These are phyloP conservation scores for Phytopythium helicoides DNA, from an alignment of 352 stramenopile genomes.

Conservation along the genomic window DNA sequence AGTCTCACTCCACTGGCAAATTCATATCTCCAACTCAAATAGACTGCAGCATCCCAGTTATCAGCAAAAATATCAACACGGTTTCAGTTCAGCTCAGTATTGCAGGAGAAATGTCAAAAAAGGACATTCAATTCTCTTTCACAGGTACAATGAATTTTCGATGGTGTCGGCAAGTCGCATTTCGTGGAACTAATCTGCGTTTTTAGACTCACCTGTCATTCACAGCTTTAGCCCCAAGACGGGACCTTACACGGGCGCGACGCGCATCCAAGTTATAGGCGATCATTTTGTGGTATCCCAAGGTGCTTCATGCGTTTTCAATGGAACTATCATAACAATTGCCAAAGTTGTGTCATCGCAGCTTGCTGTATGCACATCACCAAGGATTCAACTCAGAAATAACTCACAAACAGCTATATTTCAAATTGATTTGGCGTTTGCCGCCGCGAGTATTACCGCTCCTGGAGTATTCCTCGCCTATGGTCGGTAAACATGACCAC, in stretches of 20 bases:
- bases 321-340: constrained; percentile 23
- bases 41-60: constrained; percentile 18
- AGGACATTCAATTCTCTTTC: constrained; percentile 35
- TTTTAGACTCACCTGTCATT: constrained; percentile 39
- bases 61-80: neutral
- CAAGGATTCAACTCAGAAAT: constrained; percentile 9
- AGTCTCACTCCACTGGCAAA: constrained; percentile 7
- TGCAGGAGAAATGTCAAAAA: constrained; percentile 54
- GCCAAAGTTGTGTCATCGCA: constrained; percentile 20
- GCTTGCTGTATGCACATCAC: constrained; percentile 29
- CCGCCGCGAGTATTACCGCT: constrained; percentile 14
- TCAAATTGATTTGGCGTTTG: constrained; percentile 25
- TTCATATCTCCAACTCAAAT: constrained; percentile 26
- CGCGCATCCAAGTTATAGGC: constrained; percentile 25
- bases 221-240: constrained; percentile 19
- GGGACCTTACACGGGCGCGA: constrained; percentile 16
- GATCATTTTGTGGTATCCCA: constrained; percentile 29
- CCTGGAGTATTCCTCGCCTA: constrained; percentile 20
- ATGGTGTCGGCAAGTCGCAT: no score
- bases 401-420: constrained; percentile 6
- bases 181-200: neutral
- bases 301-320: constrained; percentile 38
- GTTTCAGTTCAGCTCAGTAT: constrained; percentile 50
- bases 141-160: constrained; percentile 54
- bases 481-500: constrained; percentile 12